These are phyloP conservation scores for Penicillium sp. DNA, from an alignment of 2,329 filamentous ascomycete species.

Conservation along the genomic window DNA sequence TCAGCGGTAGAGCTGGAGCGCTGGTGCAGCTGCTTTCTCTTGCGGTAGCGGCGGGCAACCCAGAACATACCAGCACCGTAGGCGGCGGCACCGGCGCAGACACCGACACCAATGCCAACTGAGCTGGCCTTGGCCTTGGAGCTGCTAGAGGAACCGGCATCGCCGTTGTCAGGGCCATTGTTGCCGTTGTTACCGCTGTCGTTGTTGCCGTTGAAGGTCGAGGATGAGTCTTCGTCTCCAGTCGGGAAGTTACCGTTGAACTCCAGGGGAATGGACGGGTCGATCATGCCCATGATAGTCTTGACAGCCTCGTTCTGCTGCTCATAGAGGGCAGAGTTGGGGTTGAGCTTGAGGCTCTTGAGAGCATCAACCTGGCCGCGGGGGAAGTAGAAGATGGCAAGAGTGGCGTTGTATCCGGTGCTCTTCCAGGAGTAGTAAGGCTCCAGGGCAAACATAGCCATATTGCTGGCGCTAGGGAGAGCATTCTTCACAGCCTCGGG, in stretches of 20 bases:
- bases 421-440: constrained; percentile 71
- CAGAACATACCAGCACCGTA: constrained; percentile 96
- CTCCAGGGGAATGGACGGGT: constrained; percentile 75
- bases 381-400: constrained; percentile 78
- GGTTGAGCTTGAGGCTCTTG: constrained; percentile 69
- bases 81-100: constrained; percentile 77
- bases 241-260: constrained; percentile 42
- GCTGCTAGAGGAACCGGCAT: constrained; percentile 54
- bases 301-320: constrained; percentile 68
- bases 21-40: constrained; percentile 76
- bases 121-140: constrained; percentile 50
- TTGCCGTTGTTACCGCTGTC: constrained; percentile 37
- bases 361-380: constrained; percentile 69
- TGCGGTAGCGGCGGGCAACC: constrained; percentile 86
- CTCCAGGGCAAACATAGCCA: constrained; percentile 72
- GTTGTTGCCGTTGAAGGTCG: constrained; percentile 42
- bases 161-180: constrained; percentile 34
- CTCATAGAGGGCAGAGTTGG: constrained; percentile 75
- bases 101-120: constrained; percentile 73
- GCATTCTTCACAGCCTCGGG: constrained; percentile 72
- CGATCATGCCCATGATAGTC: constrained; percentile 79
- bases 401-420: constrained; percentile 79
- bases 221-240: constrained; percentile 37
- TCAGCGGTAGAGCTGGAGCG: constrained; percentile 72
- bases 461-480: constrained; percentile 60